phyloP scores from a whole-genome alignment of 148 eudicot genomes.

The Beta vulgaris region DNA sequence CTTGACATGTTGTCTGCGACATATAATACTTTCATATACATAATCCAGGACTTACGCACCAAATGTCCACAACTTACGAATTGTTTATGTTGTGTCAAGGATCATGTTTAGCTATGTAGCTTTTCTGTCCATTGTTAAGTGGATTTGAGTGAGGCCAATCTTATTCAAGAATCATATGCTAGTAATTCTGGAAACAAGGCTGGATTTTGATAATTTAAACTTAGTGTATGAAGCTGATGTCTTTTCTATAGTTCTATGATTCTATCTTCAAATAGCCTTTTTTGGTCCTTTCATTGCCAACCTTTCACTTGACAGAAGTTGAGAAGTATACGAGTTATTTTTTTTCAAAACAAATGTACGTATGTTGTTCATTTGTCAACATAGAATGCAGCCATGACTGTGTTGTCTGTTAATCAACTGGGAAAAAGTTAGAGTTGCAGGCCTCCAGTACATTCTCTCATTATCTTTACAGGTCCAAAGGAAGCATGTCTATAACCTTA shows the following conservation, averaged over 20 bases:
- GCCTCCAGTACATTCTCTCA: not conserved
- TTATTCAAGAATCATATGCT: not conserved
- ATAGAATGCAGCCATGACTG: not conserved
- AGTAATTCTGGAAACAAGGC: not conserved
- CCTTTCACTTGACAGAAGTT: not conserved
- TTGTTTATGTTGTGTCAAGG: not conserved
- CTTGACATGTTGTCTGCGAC: not conserved
- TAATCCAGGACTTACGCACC: not conserved
- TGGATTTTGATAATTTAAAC: not conserved
- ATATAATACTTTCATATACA: not conserved
- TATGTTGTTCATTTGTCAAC: not conserved
- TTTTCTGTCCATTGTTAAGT: not conserved
- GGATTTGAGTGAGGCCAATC: not conserved
- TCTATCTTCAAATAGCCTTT: not conserved
- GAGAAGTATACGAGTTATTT: not conserved
- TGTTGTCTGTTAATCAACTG: not conserved
- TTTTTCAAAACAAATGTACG: not conserved
- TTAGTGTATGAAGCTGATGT: not conserved
- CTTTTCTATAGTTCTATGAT: slow-evolving; percentile 1
- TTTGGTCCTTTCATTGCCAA: not conserved
- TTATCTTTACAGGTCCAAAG: slow-evolving; percentile 73
- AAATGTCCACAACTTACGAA: not conserved
- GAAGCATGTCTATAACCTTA: slow-evolving; percentile 86
- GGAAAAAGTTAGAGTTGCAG: not conserved
- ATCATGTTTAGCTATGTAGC: not conserved